Base-by-base conservation (phyloP, 805 yeast genomes). In the Candida maltosa region DNA sequence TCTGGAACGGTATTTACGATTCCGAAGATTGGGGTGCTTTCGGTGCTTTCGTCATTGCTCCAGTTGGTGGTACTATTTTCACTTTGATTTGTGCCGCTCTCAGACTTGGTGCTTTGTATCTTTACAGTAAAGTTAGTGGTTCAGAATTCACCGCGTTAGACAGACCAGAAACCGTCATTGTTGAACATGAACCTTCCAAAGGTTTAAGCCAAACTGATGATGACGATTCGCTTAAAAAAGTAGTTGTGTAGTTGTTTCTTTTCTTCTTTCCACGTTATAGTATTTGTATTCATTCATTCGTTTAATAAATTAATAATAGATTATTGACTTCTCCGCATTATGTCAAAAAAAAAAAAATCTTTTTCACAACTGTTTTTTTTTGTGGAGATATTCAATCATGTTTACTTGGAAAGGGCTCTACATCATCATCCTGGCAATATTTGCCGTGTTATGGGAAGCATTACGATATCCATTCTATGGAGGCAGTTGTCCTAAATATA, bases 41-140 rank as follows among this genome's bases (percentile, higher is more conserved):
- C 63, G 97, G 95, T 16, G 96, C 96, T 2, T 89, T 89, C 60
- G 91, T 85, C 5, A 84, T 82, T 42, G 93, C 96, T 1, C 96
- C 96, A 5, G 70, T 80, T 26, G 94, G 91, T 18, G 87, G 91
- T 8, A 44, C 88, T 2, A 42, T 82, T 5, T 65, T 80, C 41
- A 80, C 85, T 2, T 57, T 75, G 10, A 48, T 67, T 19, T 67
- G 71, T 29, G 70, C 83, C 18, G 80, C 50, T 3, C 16, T 69
- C 11, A 71, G 93, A 59, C 53, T 75, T 23, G 38, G 52, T 1
- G 40, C 47, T 11, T 41, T 45, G 21, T 70, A 56, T 37, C 19
- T 59, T 4, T 53, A 56, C 32, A 49, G 71, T 21, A 63, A 52
- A 34, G 18, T 56, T 9, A 62, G 52, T 1, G 69, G 71, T 8